phyloP scores from a whole-genome alignment of 2,329 filamentous ascomycete species.

The Rhynchosporium secalis region DNA sequence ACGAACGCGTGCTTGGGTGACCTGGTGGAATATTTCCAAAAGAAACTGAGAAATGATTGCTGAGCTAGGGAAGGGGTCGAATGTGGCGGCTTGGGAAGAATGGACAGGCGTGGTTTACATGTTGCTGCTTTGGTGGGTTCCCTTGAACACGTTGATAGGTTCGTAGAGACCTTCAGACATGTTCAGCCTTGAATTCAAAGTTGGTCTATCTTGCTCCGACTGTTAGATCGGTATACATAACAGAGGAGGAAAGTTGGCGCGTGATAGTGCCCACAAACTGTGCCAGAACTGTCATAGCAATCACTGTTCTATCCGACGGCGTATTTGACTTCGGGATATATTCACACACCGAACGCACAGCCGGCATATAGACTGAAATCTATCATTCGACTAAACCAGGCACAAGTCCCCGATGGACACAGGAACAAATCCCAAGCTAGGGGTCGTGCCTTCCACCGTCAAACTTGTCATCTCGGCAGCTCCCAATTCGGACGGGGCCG shows the following conservation, averaged over 20 bases:
- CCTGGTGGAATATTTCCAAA: constrained; percentile 2
- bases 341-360: no score
- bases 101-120: constrained; percentile 19
- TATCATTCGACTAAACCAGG: no score
- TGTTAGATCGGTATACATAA: no score
- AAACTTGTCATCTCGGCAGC: not conserved
- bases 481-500: constrained; percentile 12
- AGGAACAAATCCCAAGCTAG: not conserved
- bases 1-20: no score
- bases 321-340: no score
- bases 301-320: no score
- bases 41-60: not conserved
- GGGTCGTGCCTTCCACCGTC: constrained; percentile 12
- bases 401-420: not conserved
- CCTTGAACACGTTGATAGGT: constrained; percentile 23
- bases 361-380: no score
- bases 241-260: not conserved
- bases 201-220: not conserved
- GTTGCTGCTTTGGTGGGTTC: constrained; percentile 15
- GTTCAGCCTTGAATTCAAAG: constrained; percentile 13
- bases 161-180: constrained; percentile 6
- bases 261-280: not conserved
- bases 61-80: not conserved
- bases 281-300: no score
- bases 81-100: not conserved